A percentile compares a stretch with the other conserved stretches of the same genome.
These are phyloP conservation scores for Carex littledalei DNA, from an alignment of 176 grass and related monocot genomes.

Conservation along the genomic window DNA sequence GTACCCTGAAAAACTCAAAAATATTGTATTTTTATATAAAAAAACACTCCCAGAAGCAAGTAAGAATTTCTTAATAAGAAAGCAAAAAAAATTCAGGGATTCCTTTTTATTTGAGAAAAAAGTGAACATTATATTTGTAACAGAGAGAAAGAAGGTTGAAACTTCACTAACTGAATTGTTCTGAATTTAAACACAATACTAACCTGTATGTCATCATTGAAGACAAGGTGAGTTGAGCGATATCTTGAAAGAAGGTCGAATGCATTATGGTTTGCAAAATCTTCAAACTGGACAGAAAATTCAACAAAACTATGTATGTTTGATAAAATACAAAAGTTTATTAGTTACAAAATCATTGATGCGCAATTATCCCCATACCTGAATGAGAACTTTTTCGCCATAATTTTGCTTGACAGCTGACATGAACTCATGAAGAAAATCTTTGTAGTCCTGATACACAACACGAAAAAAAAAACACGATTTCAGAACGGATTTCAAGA, in stretches of 20 bases:
- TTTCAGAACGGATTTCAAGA: background rate
- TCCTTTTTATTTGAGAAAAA: background rate
- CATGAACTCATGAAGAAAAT: conserved; percentile 85
- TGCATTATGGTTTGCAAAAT: conserved; percentile 91
- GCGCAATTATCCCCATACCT: conserved; percentile 33
- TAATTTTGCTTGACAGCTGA: conserved; percentile 80
- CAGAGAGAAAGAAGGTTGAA: background rate
- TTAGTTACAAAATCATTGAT: background rate
- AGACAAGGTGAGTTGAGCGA: conserved; percentile 68
- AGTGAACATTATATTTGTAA: background rate
- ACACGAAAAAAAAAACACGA: conserved; percentile 8
- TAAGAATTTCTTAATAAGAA: background rate
- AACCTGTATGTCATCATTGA: conserved; percentile 99
- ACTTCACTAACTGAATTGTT: background rate
- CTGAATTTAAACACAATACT: background rate
- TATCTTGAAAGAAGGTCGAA: conserved; percentile 90
- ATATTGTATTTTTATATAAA: background rate
- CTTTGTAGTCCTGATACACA: conserved; percentile 56
- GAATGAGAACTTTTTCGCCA: conserved; percentile 84
- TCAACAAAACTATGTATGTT: background rate
- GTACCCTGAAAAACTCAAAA: conserved; percentile 54
- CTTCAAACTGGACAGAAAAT: conserved; percentile 57
- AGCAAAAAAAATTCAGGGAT: background rate
- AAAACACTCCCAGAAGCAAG: background rate
- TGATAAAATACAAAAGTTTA: background rate